A percentile compares a stretch with the other conserved stretches of the same genome.
Evolutionary conservation across 164 flowering plant species (phyloP).

Genomic region (Taxillus chinensis): DNA sequence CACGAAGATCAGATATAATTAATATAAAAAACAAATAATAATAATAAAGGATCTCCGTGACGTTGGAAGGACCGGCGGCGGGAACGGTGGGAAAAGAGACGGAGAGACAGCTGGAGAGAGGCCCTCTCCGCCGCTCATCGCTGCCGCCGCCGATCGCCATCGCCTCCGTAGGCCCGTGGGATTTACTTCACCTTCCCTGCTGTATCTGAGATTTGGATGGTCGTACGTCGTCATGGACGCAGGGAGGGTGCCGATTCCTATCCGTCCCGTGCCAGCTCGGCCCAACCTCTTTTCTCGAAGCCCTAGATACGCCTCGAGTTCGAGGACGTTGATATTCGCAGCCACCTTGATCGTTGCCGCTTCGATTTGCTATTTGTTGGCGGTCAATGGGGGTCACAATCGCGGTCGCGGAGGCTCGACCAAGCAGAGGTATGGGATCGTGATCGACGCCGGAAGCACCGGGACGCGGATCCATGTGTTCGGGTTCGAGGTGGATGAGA

Average conservation of each 20-base stretch:
- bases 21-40: too few species aligned
- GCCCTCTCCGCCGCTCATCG: too few species aligned
- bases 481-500: conserved; percentile 19
- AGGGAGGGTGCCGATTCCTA: conserved; percentile 24
- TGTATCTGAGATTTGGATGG: too few species aligned
- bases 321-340: conserved; percentile 9
- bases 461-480: conserved; percentile 86
- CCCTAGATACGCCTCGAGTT: conserved; percentile 9
- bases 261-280: conserved; percentile 27
- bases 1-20: too few species aligned
- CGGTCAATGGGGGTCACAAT: neutral
- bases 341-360: conserved; percentile 10
- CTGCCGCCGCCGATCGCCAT: too few species aligned
- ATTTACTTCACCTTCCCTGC: too few species aligned
- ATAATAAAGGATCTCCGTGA: too few species aligned
- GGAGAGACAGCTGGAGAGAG: too few species aligned
- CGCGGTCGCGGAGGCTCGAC: neutral
- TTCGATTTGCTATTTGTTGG: conserved; percentile 17
- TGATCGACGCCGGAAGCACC: conserved; percentile 92
- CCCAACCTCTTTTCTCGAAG: conserved; percentile 19
- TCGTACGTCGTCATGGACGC: conserved; percentile 21
- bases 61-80: too few species aligned
- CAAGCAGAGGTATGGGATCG: conserved; percentile 30
- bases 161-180: too few species aligned
- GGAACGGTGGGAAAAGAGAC: too few species aligned